Evolutionary conservation across 352 stramenopile genomes (phyloP).

Genomic region (Thraustochytrium striatum): DNA sequence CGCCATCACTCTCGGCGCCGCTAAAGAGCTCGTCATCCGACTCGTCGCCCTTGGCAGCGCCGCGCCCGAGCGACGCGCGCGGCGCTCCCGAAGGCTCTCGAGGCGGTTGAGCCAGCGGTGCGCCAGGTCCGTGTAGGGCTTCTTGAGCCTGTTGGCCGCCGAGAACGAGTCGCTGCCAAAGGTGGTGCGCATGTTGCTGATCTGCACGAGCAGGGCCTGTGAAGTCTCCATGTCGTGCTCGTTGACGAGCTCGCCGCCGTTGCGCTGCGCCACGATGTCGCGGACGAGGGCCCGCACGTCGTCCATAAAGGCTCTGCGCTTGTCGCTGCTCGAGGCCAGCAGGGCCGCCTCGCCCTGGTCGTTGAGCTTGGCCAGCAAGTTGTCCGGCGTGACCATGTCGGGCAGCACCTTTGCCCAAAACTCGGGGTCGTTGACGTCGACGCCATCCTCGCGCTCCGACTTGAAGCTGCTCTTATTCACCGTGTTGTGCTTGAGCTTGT

Average conservation of each 20-base stretch:
- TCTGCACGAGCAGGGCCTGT: slow-evolving; percentile 33
- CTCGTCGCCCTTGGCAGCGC: slow-evolving; percentile 1
- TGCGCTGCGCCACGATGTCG: slow-evolving; percentile 31
- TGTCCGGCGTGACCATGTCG: slow-evolving; percentile 50
- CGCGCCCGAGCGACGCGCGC: neutral
- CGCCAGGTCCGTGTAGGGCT: slow-evolving; percentile 38
- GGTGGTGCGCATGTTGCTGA: slow-evolving; percentile 44
- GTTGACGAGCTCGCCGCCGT: slow-evolving; percentile 45
- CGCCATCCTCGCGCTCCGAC: slow-evolving; percentile 75
- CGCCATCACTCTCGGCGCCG: neutral
- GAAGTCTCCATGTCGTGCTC: slow-evolving; percentile 39
- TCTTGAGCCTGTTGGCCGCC: neutral
- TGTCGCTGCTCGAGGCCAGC: neutral
- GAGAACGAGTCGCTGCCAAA: slow-evolving; percentile 41
- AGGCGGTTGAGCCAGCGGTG: slow-evolving; percentile 29
- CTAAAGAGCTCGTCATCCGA: slow-evolving; percentile 36
- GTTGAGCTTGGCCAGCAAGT: slow-evolving; percentile 49
- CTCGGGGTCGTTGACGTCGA: slow-evolving; percentile 90
- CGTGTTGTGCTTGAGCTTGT: slow-evolving; percentile 46
- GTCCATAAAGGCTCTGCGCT: slow-evolving; percentile 46
- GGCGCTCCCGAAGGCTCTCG: slow-evolving; percentile 22
- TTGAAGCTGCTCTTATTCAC: slow-evolving; percentile 53
- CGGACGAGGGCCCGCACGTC: slow-evolving; percentile 44
- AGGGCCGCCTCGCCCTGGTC: neutral
- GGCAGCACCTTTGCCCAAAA: slow-evolving; percentile 89